Evolutionary conservation across 495 filamentous ascomycete genomes (phyloP).

Genomic region (Xylaria sp.): DNA sequence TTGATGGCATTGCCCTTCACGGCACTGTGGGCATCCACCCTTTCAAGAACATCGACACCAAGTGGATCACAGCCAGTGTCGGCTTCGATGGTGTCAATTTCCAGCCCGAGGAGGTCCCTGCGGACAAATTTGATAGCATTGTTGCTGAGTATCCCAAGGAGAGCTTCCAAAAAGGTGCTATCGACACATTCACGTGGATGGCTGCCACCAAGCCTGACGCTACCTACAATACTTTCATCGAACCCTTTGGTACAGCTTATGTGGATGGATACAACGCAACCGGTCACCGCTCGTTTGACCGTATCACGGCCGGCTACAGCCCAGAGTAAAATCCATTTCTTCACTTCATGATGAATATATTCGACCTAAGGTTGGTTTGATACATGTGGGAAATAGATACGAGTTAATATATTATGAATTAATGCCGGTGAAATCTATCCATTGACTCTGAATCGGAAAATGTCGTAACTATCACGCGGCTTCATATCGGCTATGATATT

Average conservation of each 20-base stretch:
- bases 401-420: neutral
- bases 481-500: neutral
- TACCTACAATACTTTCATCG: conserved; percentile 20
- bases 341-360: neutral
- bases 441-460: neutral
- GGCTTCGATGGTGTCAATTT: conserved; percentile 33
- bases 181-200: conserved; percentile 25
- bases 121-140: conserved; percentile 32
- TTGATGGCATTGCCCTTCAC: conserved; percentile 39
- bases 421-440: neutral
- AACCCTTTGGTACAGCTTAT: conserved; percentile 13
- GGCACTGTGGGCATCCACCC: conserved; percentile 28
- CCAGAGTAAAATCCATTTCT: neutral
- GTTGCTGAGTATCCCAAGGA: conserved; percentile 30
- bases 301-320: neutral
- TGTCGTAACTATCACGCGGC: neutral
- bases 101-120: conserved; percentile 29
- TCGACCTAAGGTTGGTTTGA: neutral
- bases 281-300: conserved; percentile 23
- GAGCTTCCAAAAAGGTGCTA: conserved; percentile 20
- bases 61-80: conserved; percentile 28
- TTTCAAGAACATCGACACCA: conserved; percentile 36
- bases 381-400: neutral
- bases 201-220: conserved; percentile 12
- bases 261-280: conserved; percentile 12